Conservation (phyloP, 257 asterid genomes). For the Rauvolfia tetraphylla region DNA sequence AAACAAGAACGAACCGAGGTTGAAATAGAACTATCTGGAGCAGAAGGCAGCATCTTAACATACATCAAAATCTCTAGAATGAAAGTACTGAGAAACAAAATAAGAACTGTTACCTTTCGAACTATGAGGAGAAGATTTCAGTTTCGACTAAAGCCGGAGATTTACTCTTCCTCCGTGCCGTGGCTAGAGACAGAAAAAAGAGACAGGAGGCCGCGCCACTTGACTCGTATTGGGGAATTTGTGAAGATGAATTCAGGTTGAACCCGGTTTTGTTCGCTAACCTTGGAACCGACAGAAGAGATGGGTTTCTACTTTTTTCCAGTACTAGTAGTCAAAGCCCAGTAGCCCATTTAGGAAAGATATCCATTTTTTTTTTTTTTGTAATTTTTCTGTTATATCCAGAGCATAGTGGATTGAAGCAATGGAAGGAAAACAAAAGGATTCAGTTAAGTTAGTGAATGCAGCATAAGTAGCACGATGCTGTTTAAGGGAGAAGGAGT, state of each 20-base stretch:
- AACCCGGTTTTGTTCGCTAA: not conserved
- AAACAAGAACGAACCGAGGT: too few relatives aligned
- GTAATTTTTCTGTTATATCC: too few relatives aligned
- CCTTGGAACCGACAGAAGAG: constrained; percentile 8
- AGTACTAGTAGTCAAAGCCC: too few relatives aligned
- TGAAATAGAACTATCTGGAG: too few relatives aligned
- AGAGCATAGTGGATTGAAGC: too few relatives aligned
- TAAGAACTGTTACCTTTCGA: not conserved
- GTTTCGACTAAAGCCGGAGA: not conserved
- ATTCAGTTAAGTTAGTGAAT: too few relatives aligned
- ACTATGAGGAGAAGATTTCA: not conserved
- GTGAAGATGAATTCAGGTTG: not conserved
- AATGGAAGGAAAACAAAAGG: too few relatives aligned
- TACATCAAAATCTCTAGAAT: not conserved
- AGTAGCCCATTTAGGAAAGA: too few relatives aligned
- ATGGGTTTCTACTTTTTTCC: too few relatives aligned
- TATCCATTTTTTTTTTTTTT: too few relatives aligned
- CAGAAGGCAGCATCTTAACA: not conserved
- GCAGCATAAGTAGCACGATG: too few relatives aligned
- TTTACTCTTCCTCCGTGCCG: not conserved
- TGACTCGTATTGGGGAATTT: not conserved
- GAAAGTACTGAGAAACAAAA: not conserved
- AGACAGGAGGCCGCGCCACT: not conserved
- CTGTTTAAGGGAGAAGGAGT: too few relatives aligned
- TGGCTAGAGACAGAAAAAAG: not conserved